Conservation (phyloP, 2,329 filamentous ascomycete species). For the Colletotrichum tabaci region DNA sequence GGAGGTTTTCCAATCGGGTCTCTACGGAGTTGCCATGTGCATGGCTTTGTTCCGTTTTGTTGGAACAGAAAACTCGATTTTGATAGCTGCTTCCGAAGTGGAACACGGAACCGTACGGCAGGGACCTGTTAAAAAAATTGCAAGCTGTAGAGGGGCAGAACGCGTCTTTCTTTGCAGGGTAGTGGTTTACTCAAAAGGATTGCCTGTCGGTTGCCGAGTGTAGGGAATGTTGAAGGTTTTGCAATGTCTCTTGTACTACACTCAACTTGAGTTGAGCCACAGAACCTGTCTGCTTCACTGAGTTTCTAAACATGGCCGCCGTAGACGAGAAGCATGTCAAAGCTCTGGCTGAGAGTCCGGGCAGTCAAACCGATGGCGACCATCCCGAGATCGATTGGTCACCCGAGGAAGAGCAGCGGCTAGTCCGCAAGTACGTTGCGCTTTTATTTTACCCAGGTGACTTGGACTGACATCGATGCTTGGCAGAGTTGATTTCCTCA, state of each 20-base stretch:
- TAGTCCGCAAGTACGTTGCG: slow-evolving; percentile 48
- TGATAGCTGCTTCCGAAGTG: slow-evolving; percentile 6
- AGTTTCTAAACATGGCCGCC: slow-evolving; percentile 12
- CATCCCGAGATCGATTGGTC: slow-evolving; percentile 45
- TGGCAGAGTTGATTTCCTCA: slow-evolving; percentile 59
- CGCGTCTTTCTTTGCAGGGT: background rate
- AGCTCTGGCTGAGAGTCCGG: slow-evolving; percentile 15
- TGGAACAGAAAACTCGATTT: background rate
- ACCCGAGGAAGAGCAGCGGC: slow-evolving; percentile 47
- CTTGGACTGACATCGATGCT: background rate
- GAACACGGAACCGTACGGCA: slow-evolving; percentile 23
- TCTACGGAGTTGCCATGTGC: slow-evolving; percentile 9
- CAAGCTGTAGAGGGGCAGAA: background rate
- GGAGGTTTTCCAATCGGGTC: background rate
- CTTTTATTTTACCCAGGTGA: no score
- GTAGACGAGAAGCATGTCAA: slow-evolving; percentile 30
- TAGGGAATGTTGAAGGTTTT: background rate
- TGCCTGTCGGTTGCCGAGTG: background rate
- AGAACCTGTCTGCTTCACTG: background rate
- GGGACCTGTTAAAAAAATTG: background rate
- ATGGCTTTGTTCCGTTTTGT: slow-evolving; percentile 8
- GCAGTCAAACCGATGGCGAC: slow-evolving; percentile 25
- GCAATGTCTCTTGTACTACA: background rate
- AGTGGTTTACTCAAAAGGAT: slow-evolving; percentile 9
- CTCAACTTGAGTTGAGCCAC: background rate